Conservation (phyloP, 305 asterid genomes). For the Fraxinus paxiana region DNA sequence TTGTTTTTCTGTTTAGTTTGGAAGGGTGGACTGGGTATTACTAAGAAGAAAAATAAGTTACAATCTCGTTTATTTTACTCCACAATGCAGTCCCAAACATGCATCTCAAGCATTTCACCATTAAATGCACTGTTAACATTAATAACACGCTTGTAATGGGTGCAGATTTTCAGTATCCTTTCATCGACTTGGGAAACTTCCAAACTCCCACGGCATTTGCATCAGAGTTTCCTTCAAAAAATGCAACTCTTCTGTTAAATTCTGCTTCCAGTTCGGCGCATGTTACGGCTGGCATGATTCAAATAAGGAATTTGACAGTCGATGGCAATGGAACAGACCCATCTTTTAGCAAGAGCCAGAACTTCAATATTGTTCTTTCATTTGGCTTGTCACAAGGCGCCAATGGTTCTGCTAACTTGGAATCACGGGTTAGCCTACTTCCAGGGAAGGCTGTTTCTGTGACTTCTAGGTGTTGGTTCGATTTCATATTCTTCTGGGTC, state of each 20-base stretch:
- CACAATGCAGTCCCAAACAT: not conserved
- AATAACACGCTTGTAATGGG: not conserved
- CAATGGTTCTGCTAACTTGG: constrained; percentile 45
- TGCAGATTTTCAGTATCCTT: constrained; percentile 61
- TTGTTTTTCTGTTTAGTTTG: not conserved
- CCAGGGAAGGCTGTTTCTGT: constrained; percentile 44
- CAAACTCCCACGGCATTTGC: constrained; percentile 86
- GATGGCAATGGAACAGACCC: constrained; percentile 29
- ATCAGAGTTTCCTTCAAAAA: constrained; percentile 69
- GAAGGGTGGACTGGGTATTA: not conserved
- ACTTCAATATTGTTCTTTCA: constrained; percentile 56
- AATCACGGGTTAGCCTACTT: constrained; percentile 41
- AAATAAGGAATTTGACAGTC: constrained; percentile 41
- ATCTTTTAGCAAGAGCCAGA: constrained; percentile 41
- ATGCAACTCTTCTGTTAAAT: constrained; percentile 37
- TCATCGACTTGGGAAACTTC: constrained; percentile 59
- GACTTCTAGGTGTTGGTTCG: constrained; percentile 48
- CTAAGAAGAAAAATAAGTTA: not conserved
- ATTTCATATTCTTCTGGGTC: constrained; percentile 52
- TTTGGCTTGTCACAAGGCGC: constrained; percentile 52
- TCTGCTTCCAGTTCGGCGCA: constrained; percentile 58
- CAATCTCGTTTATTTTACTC: not conserved
- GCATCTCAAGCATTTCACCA: not conserved
- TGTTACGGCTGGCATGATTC: constrained; percentile 74
- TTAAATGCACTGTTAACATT: not conserved